Conservation (phyloP, 2,329 filamentous ascomycete genomes). For the Huntiella abstrusa region DNA sequence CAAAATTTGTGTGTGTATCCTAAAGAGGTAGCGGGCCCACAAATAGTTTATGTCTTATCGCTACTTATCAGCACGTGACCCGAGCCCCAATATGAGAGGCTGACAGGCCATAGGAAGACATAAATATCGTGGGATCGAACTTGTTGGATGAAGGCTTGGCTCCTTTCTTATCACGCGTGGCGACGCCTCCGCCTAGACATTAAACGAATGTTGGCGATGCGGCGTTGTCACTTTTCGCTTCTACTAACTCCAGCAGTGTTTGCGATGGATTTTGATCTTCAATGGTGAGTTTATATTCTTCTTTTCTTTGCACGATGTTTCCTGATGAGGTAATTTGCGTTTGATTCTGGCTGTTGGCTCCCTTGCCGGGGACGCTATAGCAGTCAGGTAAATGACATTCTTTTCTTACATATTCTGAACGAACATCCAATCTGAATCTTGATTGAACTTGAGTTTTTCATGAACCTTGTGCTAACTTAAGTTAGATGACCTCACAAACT, state of each 20-base stretch:
- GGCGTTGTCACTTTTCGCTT: not conserved
- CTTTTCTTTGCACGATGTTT: slow-evolving; percentile 14
- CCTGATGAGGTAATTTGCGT: slow-evolving; percentile 99
- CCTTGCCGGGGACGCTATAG: slow-evolving; percentile 80
- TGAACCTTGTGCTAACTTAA: not conserved
- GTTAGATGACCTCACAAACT: not conserved
- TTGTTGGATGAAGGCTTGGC: too few species aligned
- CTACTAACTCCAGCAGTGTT: not conserved
- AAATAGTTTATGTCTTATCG: not conserved
- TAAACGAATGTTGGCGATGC: slow-evolving; percentile 16
- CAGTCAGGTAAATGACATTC: slow-evolving; percentile 65
- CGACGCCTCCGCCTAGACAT: slow-evolving; percentile 11
- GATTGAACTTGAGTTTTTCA: not conserved
- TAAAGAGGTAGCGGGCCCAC: not conserved
- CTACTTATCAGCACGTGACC: not conserved
- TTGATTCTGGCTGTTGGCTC: slow-evolving; percentile 73
- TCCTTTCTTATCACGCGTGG: too few species aligned
- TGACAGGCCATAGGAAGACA: too few species aligned
- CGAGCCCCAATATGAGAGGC: not conserved
- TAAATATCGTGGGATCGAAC: too few species aligned
- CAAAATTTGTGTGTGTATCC: slow-evolving; percentile 2
- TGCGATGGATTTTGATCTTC: not conserved
- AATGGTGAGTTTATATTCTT: slow-evolving; percentile 14
- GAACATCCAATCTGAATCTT: not conserved
- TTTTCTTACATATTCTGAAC: slow-evolving; percentile 99